Evolutionary conservation across 2,329 filamentous ascomycete genomes (phyloP).

Genomic region (Alternaria sp.): DNA sequence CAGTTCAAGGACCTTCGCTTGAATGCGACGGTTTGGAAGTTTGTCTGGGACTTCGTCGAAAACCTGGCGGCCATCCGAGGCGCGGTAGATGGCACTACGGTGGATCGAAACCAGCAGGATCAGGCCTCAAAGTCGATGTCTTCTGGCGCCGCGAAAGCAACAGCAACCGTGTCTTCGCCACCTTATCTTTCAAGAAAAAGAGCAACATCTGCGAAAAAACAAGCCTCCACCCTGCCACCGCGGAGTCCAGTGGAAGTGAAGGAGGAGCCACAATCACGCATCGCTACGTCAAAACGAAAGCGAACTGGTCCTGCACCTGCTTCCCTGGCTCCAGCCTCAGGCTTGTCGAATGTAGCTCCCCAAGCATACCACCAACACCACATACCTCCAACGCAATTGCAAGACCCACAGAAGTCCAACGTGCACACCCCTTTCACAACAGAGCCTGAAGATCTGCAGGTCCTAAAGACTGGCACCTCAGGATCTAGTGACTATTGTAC

Average conservation of each 20-base stretch:
- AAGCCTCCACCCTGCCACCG: neutral
- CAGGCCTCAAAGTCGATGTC: neutral
- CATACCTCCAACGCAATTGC: neutral
- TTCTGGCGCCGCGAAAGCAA: neutral
- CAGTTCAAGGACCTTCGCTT: conserved; percentile 42
- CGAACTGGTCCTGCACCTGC: conserved; percentile 17
- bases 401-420: neutral
- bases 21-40: conserved; percentile 38
- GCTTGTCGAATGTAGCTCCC: neutral
- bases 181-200: neutral
- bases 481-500: neutral
- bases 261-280: neutral
- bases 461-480: neutral
- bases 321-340: neutral
- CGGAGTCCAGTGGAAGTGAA: conserved; percentile 4
- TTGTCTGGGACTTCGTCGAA: conserved; percentile 45
- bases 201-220: neutral
- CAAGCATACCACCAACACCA: neutral
- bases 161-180: neutral
- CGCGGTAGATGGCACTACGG: conserved; percentile 33
- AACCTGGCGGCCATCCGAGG: conserved; percentile 38
- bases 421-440: neutral
- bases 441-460: neutral
- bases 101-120: conserved; percentile 14
- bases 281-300: conserved; percentile 25